These are phyloP conservation scores for Globisporangium radiosum DNA, from an alignment of 352 stramenopile genomes.

Conservation along the genomic window DNA sequence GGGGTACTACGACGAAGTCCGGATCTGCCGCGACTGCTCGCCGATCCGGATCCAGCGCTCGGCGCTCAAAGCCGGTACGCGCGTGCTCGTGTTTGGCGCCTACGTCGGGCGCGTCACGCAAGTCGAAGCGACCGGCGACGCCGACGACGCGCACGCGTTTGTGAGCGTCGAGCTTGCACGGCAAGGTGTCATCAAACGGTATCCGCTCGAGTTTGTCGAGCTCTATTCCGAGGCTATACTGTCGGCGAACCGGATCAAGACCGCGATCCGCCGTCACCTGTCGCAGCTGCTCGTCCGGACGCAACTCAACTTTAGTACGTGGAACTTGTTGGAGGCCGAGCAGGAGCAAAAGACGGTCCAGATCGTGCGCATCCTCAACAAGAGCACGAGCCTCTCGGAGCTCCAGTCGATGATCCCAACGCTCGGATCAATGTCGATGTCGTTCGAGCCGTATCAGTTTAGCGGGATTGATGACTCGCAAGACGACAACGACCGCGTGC, in stretches of 20 bases:
- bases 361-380: conserved; percentile 83
- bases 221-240: conserved; percentile 73
- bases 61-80: conserved; percentile 52
- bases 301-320: conserved; percentile 83
- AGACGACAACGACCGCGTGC: conserved; percentile 51
- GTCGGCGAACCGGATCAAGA: conserved; percentile 81
- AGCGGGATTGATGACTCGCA: conserved; percentile 22
- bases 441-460: neutral
- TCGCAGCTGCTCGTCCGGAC: conserved; percentile 73
- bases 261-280: conserved; percentile 57
- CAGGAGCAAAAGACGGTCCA: conserved; percentile 80
- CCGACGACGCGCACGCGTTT: conserved; percentile 43
- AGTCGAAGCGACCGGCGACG: conserved; percentile 55
- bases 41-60: conserved; percentile 66
- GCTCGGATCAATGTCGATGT: conserved; percentile 38
- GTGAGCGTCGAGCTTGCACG: conserved; percentile 56
- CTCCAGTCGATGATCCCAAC: conserved; percentile 74
- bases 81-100: conserved; percentile 76
- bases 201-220: conserved; percentile 66
- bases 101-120: conserved; percentile 52
- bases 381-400: conserved; percentile 75
- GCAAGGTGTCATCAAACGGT: conserved; percentile 24
- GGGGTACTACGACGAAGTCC: conserved; percentile 76
- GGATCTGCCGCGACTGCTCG: conserved; percentile 79
- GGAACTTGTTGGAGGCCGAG: conserved; percentile 74